Percentiles rank a stretch among this genome's conserved stretches.
These are phyloP conservation scores for Suillus tomentosus DNA, from an alignment of 768 basidiomycete species.

Conservation along the genomic window DNA sequence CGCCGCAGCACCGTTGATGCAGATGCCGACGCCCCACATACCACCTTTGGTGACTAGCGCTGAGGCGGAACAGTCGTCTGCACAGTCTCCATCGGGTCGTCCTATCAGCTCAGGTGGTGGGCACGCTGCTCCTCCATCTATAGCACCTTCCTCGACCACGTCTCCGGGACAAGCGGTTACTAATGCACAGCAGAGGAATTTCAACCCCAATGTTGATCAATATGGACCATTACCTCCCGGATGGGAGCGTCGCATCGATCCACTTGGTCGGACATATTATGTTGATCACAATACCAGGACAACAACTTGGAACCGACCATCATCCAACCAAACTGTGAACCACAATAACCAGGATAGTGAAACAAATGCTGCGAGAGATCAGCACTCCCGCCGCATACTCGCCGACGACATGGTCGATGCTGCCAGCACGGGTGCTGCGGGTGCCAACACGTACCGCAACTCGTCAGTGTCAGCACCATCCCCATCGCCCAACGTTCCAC, in stretches of 20 bases:
- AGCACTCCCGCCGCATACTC: conserved; percentile 81
- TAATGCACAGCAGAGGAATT: conserved; percentile 69
- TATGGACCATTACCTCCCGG: conserved; percentile 87
- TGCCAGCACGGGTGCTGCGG: conserved; percentile 44
- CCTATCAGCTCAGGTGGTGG: conserved; percentile 39
- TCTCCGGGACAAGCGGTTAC: conserved; percentile 43
- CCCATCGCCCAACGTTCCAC: conserved; percentile 36
- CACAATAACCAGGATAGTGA: conserved; percentile 69
- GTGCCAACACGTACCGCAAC: conserved; percentile 45
- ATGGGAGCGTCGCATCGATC: conserved; percentile 98
- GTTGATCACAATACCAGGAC: conserved; percentile 98
- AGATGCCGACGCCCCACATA: conserved; percentile 41
- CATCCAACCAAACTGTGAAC: conserved; percentile 73
- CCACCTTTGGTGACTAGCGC: conserved; percentile 25
- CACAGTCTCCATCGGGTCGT: conserved; percentile 32
- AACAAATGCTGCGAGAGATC: conserved; percentile 83
- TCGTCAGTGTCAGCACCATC: conserved; percentile 35
- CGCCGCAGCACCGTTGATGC: conserved; percentile 40
- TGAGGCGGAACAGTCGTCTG: conserved; percentile 32
- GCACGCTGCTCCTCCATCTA: conserved; percentile 22
- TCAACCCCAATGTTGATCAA: conserved; percentile 95
- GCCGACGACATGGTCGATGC: conserved; percentile 86
- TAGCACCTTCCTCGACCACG: conserved; percentile 28
- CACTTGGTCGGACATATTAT: conserved; percentile 94
- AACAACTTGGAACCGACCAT: conserved; percentile 97